Evolutionary conservation across 108 stramenopile species (phyloP).

Genomic region (Cyclotella sp.): DNA sequence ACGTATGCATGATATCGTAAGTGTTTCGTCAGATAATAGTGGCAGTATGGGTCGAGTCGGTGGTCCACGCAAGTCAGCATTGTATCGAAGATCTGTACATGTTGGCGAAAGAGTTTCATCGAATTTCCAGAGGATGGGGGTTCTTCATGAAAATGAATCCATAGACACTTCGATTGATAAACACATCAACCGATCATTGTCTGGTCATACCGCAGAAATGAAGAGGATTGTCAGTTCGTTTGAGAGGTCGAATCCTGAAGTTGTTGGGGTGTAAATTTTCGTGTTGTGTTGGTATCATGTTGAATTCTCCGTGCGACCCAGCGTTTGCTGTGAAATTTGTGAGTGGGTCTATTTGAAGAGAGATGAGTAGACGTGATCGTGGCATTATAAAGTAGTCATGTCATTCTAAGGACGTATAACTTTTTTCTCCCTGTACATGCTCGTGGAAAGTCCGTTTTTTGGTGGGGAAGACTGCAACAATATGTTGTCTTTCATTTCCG

Average conservation of each 20-base stretch:
- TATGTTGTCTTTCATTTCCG: no score
- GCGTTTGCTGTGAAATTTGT: no score
- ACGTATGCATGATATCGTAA: slow-evolving; percentile 4
- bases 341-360: no score
- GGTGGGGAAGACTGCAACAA: no score
- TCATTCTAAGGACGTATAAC: not conserved
- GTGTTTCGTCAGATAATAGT: slow-evolving; percentile 12
- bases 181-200: not conserved
- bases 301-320: no score
- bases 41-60: not conserved
- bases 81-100: not conserved
- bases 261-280: not conserved
- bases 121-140: not conserved
- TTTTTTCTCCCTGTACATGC: no score
- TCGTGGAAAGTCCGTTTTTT: no score
- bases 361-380: no score
- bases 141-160: slow-evolving; percentile 18
- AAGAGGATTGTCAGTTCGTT: not conserved
- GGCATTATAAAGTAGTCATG: not conserved
- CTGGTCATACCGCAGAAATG: slow-evolving; percentile 5
- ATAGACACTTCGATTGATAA: slow-evolving; percentile 21
- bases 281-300: no score
- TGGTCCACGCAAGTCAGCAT: not conserved
- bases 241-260: not conserved
- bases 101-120: not conserved